These are phyloP conservation scores for Fusarium luffae DNA, from an alignment of 2,329 filamentous ascomycete species.

Conservation along the genomic window DNA sequence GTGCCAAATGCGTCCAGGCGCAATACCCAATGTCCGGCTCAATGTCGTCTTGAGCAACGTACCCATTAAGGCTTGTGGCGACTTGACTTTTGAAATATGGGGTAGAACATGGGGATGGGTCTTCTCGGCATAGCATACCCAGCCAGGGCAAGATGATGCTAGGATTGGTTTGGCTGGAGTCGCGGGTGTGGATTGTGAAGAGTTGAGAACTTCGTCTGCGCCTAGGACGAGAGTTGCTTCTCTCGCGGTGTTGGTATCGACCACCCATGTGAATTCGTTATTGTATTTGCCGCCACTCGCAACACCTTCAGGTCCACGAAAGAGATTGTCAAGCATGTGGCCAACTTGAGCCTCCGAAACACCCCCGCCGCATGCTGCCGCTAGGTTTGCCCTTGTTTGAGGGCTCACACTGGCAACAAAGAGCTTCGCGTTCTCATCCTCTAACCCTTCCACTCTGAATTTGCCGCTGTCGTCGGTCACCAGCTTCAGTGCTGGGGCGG, in stretches of 20 bases:
- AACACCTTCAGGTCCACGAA: slow-evolving; percentile 75
- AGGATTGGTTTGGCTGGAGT: slow-evolving; percentile 70
- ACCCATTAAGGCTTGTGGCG: slow-evolving; percentile 90
- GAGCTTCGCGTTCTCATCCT: slow-evolving; percentile 73
- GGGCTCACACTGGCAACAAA: slow-evolving; percentile 95
- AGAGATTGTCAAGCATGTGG: slow-evolving; percentile 82
- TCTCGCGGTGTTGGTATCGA: slow-evolving; percentile 87
- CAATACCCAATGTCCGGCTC: slow-evolving; percentile 75
- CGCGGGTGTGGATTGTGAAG: slow-evolving; percentile 34
- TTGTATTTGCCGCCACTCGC: slow-evolving; percentile 75
- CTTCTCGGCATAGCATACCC: slow-evolving; percentile 99
- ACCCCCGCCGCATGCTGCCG: slow-evolving; percentile 80
- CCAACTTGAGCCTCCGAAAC: slow-evolving; percentile 79
- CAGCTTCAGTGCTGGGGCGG: slow-evolving; percentile 63
- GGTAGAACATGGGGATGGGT: slow-evolving; percentile 94
- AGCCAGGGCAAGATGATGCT: slow-evolving; percentile 92
- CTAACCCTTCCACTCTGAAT: slow-evolving; percentile 61
- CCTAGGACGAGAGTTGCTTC: slow-evolving; percentile 85
- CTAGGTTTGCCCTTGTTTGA: slow-evolving; percentile 88
- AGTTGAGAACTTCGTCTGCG: slow-evolving; percentile 73
- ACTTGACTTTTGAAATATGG: slow-evolving; percentile 91
- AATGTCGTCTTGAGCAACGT: slow-evolving; percentile 90
- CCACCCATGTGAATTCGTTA: slow-evolving; percentile 87
- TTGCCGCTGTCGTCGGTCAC: slow-evolving; percentile 48
- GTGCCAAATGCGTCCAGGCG: slow-evolving; percentile 89